Percentiles rank a stretch among this genome's conserved stretches.
Conservation (phyloP, 2,329 filamentous ascomycete species). For the Alternaria panax region DNA sequence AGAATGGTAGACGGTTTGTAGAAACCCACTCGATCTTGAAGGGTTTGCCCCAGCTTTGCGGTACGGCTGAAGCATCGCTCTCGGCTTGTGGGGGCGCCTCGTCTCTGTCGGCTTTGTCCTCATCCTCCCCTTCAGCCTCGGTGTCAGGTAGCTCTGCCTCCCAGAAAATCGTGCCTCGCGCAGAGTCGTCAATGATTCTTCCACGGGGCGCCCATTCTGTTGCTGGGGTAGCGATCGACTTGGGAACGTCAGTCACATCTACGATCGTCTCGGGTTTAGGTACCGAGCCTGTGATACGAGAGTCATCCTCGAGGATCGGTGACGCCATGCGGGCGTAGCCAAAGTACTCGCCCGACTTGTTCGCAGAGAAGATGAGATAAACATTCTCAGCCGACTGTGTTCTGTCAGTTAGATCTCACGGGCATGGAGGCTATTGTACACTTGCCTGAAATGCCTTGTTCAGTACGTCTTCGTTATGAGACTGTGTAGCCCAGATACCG, state of each 20-base stretch:
- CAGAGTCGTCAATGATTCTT: constrained; percentile 89
- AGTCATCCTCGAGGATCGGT: constrained; percentile 77
- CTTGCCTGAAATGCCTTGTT: constrained; percentile 83
- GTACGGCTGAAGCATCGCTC: constrained; percentile 48
- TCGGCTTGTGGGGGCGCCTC: constrained; percentile 38
- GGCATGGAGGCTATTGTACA: not conserved
- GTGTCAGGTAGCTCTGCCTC: constrained; percentile 74
- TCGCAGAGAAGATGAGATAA: constrained; percentile 92
- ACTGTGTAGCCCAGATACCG: constrained; percentile 91
- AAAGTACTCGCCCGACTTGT: constrained; percentile 97
- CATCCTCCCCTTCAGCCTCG: constrained; percentile 53
- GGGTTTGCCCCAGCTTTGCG: constrained; percentile 84
- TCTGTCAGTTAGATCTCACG: constrained; percentile 21
- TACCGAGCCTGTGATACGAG: constrained; percentile 56
- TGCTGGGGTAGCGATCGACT: constrained; percentile 79
- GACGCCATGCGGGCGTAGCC: constrained; percentile 93
- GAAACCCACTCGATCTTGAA: constrained; percentile 93
- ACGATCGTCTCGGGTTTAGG: constrained; percentile 65
- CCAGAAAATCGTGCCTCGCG: constrained; percentile 97
- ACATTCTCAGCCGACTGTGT: constrained; percentile 78
- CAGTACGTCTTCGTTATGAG: constrained; percentile 85
- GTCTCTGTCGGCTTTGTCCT: constrained; percentile 51
- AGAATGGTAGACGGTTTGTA: constrained; percentile 83
- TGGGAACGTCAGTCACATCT: constrained; percentile 72
- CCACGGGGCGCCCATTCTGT: constrained; percentile 81